These are phyloP conservation scores for Cladosporium halotolerans DNA, from an alignment of 2,329 filamentous ascomycete species.

Conservation along the genomic window DNA sequence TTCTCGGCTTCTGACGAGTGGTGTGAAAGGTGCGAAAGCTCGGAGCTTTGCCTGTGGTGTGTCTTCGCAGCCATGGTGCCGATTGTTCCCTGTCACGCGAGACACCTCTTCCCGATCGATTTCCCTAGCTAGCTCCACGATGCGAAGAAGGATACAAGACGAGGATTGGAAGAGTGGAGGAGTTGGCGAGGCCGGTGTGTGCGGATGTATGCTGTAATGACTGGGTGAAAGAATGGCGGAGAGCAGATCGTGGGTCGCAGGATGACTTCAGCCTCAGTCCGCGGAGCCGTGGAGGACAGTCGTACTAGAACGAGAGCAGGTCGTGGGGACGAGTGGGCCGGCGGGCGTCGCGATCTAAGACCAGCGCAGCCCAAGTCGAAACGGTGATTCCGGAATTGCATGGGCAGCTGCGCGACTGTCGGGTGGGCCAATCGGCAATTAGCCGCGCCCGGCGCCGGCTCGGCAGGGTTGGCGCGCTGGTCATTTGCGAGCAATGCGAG, in stretches of 20 bases:
- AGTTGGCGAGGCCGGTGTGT: too few relatives aligned
- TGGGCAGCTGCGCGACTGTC: background rate
- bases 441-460: background rate
- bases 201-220: background rate
- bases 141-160: too few relatives aligned
- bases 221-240: background rate
- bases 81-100: too few relatives aligned
- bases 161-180: too few relatives aligned
- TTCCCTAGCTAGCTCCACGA: too few relatives aligned
- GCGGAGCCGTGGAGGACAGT: background rate
- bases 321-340: too few relatives aligned
- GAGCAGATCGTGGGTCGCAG: background rate
- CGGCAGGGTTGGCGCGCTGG: background rate
- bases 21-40: background rate
- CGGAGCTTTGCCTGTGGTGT: background rate
- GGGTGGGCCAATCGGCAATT: slow-evolving; percentile 3
- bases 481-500: background rate
- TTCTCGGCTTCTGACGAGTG: background rate
- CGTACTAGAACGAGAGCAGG: background rate
- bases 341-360: too few relatives aligned
- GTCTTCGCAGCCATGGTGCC: too few relatives aligned
- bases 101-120: too few relatives aligned
- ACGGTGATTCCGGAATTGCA: slow-evolving; percentile 8
- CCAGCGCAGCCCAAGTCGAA: background rate
- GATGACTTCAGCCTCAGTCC: background rate